Evolutionary conservation across 768 basidiomycete genomes (phyloP).

Genomic region (Leccinum broughii): DNA sequence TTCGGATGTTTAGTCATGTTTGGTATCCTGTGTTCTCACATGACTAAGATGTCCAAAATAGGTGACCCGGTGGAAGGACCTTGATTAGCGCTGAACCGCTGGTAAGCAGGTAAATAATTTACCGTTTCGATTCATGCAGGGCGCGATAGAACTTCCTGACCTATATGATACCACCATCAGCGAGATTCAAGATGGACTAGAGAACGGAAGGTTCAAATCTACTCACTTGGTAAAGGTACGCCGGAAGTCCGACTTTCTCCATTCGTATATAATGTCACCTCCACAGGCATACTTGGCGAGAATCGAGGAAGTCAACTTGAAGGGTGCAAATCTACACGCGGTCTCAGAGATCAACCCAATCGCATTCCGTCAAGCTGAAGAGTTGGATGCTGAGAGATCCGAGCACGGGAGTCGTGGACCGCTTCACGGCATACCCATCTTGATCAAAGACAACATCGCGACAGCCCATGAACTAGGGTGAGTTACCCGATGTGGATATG

Average conservation of each 20-base stretch:
- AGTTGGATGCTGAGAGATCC: constrained; percentile 51
- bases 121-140: constrained; percentile 7
- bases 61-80: constrained; percentile 10
- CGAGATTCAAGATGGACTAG: constrained; percentile 54
- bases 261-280: background rate
- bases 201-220: constrained; percentile 52
- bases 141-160: constrained; percentile 39
- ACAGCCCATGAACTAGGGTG: constrained; percentile 32
- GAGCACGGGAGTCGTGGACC: constrained; percentile 45
- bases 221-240: constrained; percentile 61
- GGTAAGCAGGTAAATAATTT: constrained; percentile 1
- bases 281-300: constrained; percentile 62
- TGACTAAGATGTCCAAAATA: constrained; percentile 11
- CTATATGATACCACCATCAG: constrained; percentile 59
- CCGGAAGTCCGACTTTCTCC: no score
- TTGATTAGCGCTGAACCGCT: background rate
- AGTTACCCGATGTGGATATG: background rate
- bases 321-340: constrained; percentile 57
- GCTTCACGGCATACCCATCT: constrained; percentile 59
- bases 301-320: constrained; percentile 67
- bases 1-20: constrained; percentile 20
- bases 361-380: constrained; percentile 53
- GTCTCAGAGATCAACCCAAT: constrained; percentile 58
- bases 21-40: constrained; percentile 19
- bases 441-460: constrained; percentile 52